phyloP scores from a whole-genome alignment of 495 filamentous ascomycete genomes.

The Penicillium parvum region DNA sequence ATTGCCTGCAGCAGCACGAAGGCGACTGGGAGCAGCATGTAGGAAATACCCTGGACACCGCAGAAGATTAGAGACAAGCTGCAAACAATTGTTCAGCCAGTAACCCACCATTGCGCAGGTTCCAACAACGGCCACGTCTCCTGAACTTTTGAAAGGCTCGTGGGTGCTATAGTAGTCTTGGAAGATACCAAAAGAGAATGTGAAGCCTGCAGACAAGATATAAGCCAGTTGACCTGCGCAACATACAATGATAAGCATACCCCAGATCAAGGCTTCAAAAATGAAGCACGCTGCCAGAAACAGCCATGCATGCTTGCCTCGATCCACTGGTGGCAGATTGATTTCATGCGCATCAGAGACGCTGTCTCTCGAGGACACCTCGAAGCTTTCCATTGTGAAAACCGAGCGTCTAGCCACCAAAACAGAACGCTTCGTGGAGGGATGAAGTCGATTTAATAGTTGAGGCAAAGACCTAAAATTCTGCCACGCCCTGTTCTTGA shows the following conservation, averaged over 20 bases:
- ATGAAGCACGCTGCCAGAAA: conserved; percentile 59
- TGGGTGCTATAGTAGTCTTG: conserved; percentile 53
- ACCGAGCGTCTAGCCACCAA: no score
- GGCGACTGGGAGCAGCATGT: conserved; percentile 45
- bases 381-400: conserved; percentile 9
- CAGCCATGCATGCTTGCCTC: conserved; percentile 60
- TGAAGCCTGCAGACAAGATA: conserved; percentile 54
- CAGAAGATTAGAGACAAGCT: neutral
- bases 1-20: conserved; percentile 39
- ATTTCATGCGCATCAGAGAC: conserved; percentile 19
- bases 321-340: conserved; percentile 48
- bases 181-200: conserved; percentile 59
- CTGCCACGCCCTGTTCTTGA: no score
- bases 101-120: conserved; percentile 39
- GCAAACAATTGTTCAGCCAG: neutral
- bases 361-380: conserved; percentile 6
- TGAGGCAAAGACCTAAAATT: no score
- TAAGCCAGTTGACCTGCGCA: neutral
- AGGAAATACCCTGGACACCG: conserved; percentile 45
- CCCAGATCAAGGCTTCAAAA: conserved; percentile 64
- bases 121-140: conserved; percentile 39
- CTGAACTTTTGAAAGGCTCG: conserved; percentile 41
- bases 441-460: no score
- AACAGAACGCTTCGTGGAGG: no score
- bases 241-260: conserved; percentile 32